phyloP scores from a whole-genome alignment of 805 yeast genomes.

The Zygosaccharomyces gambellarensis region DNA sequence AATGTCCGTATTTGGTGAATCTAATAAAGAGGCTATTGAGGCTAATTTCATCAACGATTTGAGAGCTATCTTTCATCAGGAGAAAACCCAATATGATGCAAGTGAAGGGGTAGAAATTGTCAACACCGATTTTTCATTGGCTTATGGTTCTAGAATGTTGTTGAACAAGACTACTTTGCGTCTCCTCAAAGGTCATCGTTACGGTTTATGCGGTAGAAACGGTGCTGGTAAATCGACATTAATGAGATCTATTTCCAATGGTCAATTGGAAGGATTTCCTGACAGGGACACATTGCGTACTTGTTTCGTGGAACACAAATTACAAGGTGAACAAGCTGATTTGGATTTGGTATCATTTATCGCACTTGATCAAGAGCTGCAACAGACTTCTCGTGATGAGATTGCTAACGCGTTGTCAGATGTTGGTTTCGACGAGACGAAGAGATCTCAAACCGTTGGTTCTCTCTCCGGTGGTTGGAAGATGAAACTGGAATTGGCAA shows the following conservation, averaged over 20 bases:
- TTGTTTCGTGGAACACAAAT: conserved; percentile 94
- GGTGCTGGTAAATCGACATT: conserved; percentile 98
- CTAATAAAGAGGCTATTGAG: conserved; percentile 35
- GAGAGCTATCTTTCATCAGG: conserved; percentile 49
- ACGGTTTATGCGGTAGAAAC: conserved; percentile 96
- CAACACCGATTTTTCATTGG: conserved; percentile 90
- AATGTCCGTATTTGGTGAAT: conserved; percentile 36
- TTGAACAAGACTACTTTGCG: conserved; percentile 87
- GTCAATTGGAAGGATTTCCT: conserved; percentile 97
- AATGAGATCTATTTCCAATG: conserved; percentile 94
- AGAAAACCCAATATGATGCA: conserved; percentile 46
- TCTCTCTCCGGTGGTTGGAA: conserved; percentile 99
- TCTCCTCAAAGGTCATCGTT: conserved; percentile 89
- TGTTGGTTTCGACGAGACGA: conserved; percentile 89
- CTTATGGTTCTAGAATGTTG: conserved; percentile 96
- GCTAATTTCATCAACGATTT: conserved; percentile 44
- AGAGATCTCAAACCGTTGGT: conserved; percentile 87
- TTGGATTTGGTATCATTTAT: conserved; percentile 84
- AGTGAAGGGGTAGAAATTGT: conserved; percentile 87
- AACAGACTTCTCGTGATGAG: conserved; percentile 57
- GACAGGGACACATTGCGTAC: conserved; percentile 79
- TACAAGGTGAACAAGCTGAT: conserved; percentile 92
- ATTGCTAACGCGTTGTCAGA: conserved; percentile 70
- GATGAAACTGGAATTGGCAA: conserved; percentile 96
- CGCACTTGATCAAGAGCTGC: conserved; percentile 80